phyloP scores from a whole-genome alignment of 148 eudicot species.

The Heliosperma pusillum region DNA sequence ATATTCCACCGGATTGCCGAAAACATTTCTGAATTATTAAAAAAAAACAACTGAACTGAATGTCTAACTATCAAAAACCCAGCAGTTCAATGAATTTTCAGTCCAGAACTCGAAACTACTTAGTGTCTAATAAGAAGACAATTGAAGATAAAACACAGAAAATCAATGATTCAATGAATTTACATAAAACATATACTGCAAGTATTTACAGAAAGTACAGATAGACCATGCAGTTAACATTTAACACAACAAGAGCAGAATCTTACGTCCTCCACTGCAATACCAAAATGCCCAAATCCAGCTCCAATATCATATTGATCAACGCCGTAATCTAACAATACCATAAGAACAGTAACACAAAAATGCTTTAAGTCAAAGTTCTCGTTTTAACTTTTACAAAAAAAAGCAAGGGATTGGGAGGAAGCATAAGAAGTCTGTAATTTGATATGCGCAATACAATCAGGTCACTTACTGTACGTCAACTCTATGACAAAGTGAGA shows the following conservation, averaged over 20 bases:
- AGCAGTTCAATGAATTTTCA: neutral
- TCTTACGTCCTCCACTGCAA: conserved; percentile 52
- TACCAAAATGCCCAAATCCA: conserved; percentile 54
- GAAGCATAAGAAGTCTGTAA: neutral
- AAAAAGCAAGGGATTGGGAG: neutral
- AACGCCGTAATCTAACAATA: conserved; percentile 43
- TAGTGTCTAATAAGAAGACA: neutral
- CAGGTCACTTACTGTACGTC: conserved; percentile 40
- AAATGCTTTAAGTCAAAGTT: neutral
- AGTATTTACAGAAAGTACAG: neutral
- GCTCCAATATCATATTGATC: conserved; percentile 47
- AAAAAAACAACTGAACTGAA: neutral
- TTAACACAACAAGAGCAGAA: conserved; percentile 2
- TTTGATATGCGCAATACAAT: neutral
- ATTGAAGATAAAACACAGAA: neutral
- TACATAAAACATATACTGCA: neutral
- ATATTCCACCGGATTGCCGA: neutral
- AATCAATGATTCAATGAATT: neutral
- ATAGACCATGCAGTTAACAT: neutral
- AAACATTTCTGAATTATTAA: neutral
- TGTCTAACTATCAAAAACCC: neutral
- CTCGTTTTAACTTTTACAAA: neutral
- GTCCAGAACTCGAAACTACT: neutral
- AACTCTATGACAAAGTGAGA: conserved; percentile 48
- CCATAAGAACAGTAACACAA: neutral